Evolutionary conservation across 192 early-diverging fungal species (phyloP), one percentile per base, ranked within the genome.

Genomic region (Gryganskiella cystojenkinii): DNA sequence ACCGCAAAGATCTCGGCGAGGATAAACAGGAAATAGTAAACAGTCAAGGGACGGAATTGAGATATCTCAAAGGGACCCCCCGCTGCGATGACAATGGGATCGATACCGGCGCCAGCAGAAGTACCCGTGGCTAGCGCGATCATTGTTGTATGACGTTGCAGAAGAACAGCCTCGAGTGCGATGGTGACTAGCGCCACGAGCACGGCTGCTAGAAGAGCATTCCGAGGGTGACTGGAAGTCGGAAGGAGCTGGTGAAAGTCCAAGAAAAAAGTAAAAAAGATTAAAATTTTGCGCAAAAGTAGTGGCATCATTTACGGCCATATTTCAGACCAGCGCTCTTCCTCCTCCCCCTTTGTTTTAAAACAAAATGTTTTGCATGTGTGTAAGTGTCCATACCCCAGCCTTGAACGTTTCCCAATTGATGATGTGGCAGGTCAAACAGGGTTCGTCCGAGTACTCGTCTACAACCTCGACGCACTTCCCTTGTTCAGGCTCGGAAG

Each of bases 21-120:
- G 9, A 76, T 76, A 52, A 76, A 76, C 28, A 76, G 53, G 2
- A 4, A 63, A 27, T 76, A 76, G 44, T 76, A 76, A 1, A 76
- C 46, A 4, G 60, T 68, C 54, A 76, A 52, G 0, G 73, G 64
- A 3, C 73, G 44, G 34, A 76, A 76, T 44, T 20, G 63, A 4
- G 73, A 76, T 8, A 76, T 67, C 46, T 76, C 73, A 47, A 47
- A 68, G 11, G 65, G 53, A 11, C 60, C 40, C 8, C 4, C 46
- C 3, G n/a, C 40, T 14, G 11, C 33, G 17, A 20, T 14, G 25
- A 5, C 11, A 19, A 11, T 22, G 15, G 54, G n/a, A 19, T 19
- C 33, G n/a, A 4, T 19, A 4, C 2, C 33, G 9, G 54, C 4
- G 3, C 15, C 9, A 7, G 31, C 25, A n/a, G 61, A 51, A 5